Base-by-base conservation (phyloP, 352 stramenopile species). In the Globisporangium barbulae region DNA sequence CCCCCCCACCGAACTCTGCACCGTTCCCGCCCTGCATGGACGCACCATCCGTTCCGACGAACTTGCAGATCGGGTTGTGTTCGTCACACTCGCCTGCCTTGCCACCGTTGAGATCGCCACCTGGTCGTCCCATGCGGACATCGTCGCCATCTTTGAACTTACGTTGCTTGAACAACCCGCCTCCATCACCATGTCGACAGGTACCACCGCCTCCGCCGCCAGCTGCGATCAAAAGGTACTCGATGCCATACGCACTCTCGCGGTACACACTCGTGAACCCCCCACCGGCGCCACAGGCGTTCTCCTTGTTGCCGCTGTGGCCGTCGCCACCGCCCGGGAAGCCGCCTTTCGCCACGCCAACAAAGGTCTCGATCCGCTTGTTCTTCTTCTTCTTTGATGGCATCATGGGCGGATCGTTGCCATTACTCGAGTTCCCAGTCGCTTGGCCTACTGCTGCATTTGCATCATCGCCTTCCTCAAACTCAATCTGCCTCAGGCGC, bases 231-330 rank as follows among this genome's bases (percentile, higher is more conserved):
- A 91, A 47, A 33, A 93, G 66, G 53, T 88, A 87, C 71, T 90
- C 75, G 58, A 87, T 81, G 0, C 84, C 82, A 35, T 75, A 88
- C 2, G 84, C 76, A 35, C 79, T 74, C 41, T 90, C 70, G 4
- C 84, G 73, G 53, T 88, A 88, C 44, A 93, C 72, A 54, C 79
- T 88, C 22, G 82, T 91, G 61, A 84, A 90, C 2, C 84, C 84
- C 30, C 84, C 82, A 1, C 84, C 84, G 0, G 80, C 82, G 19
- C 84, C 84, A 49, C 82, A 90, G 0, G 82, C 81, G 45, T 69
- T 80, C 61, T 89, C 77, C 21, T 87, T 90, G 53, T 93, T 93
- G 5, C 79, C 81, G 21, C 76, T 80, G 59, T 90, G 75, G 28
- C 84, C 82, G 12, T 70, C 44, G 1, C 84, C 84, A 5, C 84